Conservation (phyloP, 2,329 filamentous ascomycete species). For the Epichloe festucae region DNA sequence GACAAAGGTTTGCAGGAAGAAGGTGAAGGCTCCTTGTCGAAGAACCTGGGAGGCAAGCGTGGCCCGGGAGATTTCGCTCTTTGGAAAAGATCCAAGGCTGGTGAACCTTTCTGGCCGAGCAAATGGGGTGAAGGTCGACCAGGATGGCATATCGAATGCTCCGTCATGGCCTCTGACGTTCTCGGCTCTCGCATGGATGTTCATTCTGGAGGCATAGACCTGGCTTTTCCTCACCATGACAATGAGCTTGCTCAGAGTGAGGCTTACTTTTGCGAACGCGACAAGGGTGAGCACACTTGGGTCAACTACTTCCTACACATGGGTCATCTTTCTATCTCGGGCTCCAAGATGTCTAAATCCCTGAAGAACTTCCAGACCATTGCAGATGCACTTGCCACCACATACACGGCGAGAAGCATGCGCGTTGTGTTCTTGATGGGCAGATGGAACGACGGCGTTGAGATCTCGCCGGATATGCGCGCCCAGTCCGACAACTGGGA, state of each 20-base stretch:
- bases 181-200: constrained; percentile 79
- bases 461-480: constrained; percentile 76
- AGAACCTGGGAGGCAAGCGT: constrained; percentile 52
- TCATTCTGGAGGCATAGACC: constrained; percentile 83
- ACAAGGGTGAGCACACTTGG: constrained; percentile 55
- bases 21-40: constrained; percentile 71
- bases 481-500: constrained; percentile 69
- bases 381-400: constrained; percentile 57
- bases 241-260: constrained; percentile 87
- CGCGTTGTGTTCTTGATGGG: constrained; percentile 80
- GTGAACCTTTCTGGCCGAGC: constrained; percentile 82
- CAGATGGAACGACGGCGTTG: constrained; percentile 80
- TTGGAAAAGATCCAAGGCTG: constrained; percentile 86
- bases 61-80: constrained; percentile 76
- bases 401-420: constrained; percentile 66
- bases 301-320: constrained; percentile 95
- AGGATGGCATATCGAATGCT: constrained; percentile 97
- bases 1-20: constrained; percentile 77
- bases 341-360: constrained; percentile 91
- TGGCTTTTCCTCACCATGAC: constrained; percentile 85
- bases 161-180: constrained; percentile 85
- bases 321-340: constrained; percentile 75
- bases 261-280: constrained; percentile 56
- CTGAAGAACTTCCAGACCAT: constrained; percentile 96
- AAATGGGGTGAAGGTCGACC: constrained; percentile 80